phyloP scores from a whole-genome alignment of 2,329 filamentous ascomycete species.

The Arthrobotrys sinensis region DNA sequence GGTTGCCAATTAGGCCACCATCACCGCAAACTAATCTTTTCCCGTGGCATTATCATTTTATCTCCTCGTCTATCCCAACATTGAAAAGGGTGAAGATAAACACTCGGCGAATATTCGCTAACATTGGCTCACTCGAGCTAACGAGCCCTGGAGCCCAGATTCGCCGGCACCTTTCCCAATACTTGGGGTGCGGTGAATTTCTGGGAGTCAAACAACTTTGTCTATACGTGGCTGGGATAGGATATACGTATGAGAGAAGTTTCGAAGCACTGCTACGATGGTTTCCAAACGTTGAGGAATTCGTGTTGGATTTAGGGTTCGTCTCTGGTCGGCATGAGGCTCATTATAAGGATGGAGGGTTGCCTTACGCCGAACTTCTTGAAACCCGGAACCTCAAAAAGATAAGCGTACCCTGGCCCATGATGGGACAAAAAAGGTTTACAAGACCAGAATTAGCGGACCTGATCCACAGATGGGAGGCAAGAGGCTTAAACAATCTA shows the following conservation, averaged over 20 bases:
- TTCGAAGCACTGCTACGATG: conserved; percentile 20
- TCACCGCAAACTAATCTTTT: conserved; percentile 16
- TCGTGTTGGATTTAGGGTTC: conserved; percentile 25
- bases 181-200: conserved; percentile 10
- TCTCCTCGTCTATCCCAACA: conserved; percentile 12
- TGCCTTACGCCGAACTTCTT: conserved; percentile 18
- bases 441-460: conserved; percentile 20
- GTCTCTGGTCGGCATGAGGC: conserved; percentile 26
- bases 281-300: conserved; percentile 26
- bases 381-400: conserved; percentile 14
- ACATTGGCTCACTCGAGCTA: not conserved
- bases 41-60: conserved; percentile 28
- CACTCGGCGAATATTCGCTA: conserved; percentile 12
- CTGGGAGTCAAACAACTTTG: conserved; percentile 8
- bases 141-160: conserved; percentile 23
- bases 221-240: conserved; percentile 1
- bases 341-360: conserved; percentile 14
- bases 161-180: conserved; percentile 6
- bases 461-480: conserved; percentile 20
- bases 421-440: conserved; percentile 22
- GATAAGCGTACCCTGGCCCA: conserved; percentile 22
- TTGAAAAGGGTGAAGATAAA: conserved; percentile 14
- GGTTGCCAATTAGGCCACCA: conserved; percentile 2
- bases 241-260: conserved; percentile 8
- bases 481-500: conserved; percentile 14